A percentile compares a stretch with the other conserved stretches of the same genome.
Conservation (phyloP, 164 flowering plant genomes). For the Vitis vinifera region ASM3070453v1 NC_081818.1:720001-720500, state of each 20-base stretch:
- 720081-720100: too few relatives aligned
- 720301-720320: background rate
- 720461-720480: too few relatives aligned
- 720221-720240: slow-evolving; percentile 90
- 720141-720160: slow-evolving; percentile 86
- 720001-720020: too few relatives aligned
- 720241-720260: slow-evolving; percentile 93
- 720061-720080: too few relatives aligned
- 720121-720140: slow-evolving; percentile 92
- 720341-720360: background rate
- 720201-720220: slow-evolving; percentile 64
- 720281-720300: background rate
- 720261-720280: slow-evolving; percentile 83
- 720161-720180: slow-evolving; percentile 99
- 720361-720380: too few relatives aligned
- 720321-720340: background rate
- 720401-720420: too few relatives aligned
- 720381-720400: too few relatives aligned
- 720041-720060: too few relatives aligned
- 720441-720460: too few relatives aligned
- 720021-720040: background rate
- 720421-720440: too few relatives aligned
- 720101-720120: slow-evolving; percentile 83
- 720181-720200: slow-evolving; percentile 95
- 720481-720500: too few relatives aligned